phyloP scores from a whole-genome alignment of 1,139 yeast species.

The Suhomyces yuchorum region DNA sequence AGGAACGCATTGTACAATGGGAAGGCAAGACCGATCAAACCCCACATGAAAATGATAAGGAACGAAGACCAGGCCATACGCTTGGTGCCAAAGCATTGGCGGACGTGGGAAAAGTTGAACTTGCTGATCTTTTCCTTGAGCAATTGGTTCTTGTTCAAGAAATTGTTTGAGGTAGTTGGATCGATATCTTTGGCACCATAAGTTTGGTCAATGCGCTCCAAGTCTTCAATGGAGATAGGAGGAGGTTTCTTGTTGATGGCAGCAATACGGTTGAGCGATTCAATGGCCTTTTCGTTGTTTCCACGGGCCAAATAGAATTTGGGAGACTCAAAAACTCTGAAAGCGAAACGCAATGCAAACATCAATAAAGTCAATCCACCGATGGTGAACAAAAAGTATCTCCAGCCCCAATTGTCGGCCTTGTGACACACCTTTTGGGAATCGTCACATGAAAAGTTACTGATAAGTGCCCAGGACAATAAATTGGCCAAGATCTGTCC shows the following conservation, averaged over 20 bases:
- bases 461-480: slow-evolving; percentile 43
- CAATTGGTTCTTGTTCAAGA: slow-evolving; percentile 22
- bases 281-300: slow-evolving; percentile 38
- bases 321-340: slow-evolving; percentile 45
- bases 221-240: slow-evolving; percentile 34
- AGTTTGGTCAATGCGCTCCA: slow-evolving; percentile 30
- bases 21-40: slow-evolving; percentile 47
- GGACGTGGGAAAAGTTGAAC: slow-evolving; percentile 36
- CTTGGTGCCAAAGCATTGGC: slow-evolving; percentile 39
- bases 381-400: slow-evolving; percentile 45
- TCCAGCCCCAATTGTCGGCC: slow-evolving; percentile 46
- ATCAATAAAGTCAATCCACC: slow-evolving; percentile 44
- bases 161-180: slow-evolving; percentile 9
- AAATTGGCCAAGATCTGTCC: slow-evolving; percentile 45
- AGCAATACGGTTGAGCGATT: slow-evolving; percentile 40
- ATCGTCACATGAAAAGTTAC: slow-evolving; percentile 40
- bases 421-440: slow-evolving; percentile 27
- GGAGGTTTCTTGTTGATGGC: slow-evolving; percentile 29
- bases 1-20: slow-evolving; percentile 49
- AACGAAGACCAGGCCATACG: slow-evolving; percentile 36
- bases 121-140: slow-evolving; percentile 29
- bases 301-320: slow-evolving; percentile 43
- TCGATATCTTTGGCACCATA: slow-evolving; percentile 16
- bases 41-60: slow-evolving; percentile 44
- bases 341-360: slow-evolving; percentile 38